Conservation (phyloP, 2,329 filamentous ascomycete genomes). For the Aciculosporium take region DNA sequence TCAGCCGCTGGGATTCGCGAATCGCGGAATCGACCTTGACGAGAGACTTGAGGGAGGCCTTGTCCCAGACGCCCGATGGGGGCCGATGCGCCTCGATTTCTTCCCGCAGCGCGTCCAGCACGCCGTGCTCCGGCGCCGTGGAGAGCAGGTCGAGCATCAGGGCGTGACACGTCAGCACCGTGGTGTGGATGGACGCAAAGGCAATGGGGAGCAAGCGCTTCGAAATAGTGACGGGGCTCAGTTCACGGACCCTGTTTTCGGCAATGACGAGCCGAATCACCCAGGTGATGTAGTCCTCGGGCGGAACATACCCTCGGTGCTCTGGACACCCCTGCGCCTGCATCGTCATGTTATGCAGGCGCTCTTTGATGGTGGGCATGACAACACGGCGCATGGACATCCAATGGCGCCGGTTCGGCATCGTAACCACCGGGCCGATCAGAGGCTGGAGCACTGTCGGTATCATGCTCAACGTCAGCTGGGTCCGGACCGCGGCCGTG, state of each 20-base stretch:
- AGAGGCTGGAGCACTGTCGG: conserved; percentile 35
- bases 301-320: conserved; percentile 27
- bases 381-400: conserved; percentile 24
- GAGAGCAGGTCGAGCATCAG: conserved; percentile 32
- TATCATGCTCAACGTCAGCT: conserved; percentile 29
- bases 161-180: conserved; percentile 34
- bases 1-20: conserved; percentile 36
- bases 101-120: conserved; percentile 26
- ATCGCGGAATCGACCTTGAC: conserved; percentile 36
- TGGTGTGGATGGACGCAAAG: conserved; percentile 46
- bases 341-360: conserved; percentile 30
- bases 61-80: conserved; percentile 29
- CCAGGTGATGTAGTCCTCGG: conserved; percentile 46
- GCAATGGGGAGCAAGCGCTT: conserved; percentile 39
- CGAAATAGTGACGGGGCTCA: conserved; percentile 32
- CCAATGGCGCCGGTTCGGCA: conserved; percentile 34
- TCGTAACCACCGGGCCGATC: conserved; percentile 28
- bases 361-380: conserved; percentile 33
- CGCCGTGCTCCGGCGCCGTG: conserved; percentile 19
- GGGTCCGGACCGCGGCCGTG: conserved; percentile 31
- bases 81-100: conserved; percentile 22
- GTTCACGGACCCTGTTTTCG: conserved; percentile 28
- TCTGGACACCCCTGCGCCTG: conserved; percentile 25
- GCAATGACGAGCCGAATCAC: conserved; percentile 34
- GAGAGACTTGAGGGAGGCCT: conserved; percentile 26